Percentiles rank a stretch among this genome's conserved stretches.
These are phyloP conservation scores for Rhizoctonia solani DNA, from an alignment of 1,284 basidiomycete species.

Conservation along the genomic window DNA sequence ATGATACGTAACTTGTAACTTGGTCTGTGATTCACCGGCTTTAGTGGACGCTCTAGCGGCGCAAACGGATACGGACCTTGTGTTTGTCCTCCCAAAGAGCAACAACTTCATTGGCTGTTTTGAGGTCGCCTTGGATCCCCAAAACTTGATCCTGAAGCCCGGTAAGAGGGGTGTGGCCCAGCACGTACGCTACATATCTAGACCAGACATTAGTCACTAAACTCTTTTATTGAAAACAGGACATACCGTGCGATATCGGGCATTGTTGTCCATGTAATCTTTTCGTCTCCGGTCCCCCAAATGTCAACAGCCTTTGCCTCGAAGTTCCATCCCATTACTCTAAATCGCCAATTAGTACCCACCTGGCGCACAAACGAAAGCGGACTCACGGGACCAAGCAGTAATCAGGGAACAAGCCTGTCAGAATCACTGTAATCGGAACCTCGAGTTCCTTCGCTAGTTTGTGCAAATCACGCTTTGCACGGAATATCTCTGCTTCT, in stretches of 20 bases:
- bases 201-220: not conserved
- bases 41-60: not conserved
- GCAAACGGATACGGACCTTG: not conserved
- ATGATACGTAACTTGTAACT: constrained; percentile 13
- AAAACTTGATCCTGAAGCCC: constrained; percentile 24
- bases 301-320: constrained; percentile 27
- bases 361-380: not conserved
- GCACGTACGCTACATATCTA: constrained; percentile 30
- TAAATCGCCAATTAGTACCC: not conserved
- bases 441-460: constrained; percentile 28
- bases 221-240: not conserved
- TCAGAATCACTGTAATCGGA: constrained; percentile 22
- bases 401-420: constrained; percentile 30
- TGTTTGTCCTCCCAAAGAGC: constrained; percentile 34
- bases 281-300: constrained; percentile 29
- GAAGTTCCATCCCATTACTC: constrained; percentile 23
- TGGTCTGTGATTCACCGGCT: not conserved
- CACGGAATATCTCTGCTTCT: constrained; percentile 7
- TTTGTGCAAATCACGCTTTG: constrained; percentile 31
- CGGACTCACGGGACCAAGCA: constrained; percentile 14
- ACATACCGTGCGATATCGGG: constrained; percentile 32
- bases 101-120: constrained; percentile 32
- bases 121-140: constrained; percentile 31
- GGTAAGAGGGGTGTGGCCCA: constrained; percentile 7
- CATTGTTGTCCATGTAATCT: constrained; percentile 31